These are phyloP conservation scores for Metarhizium robertsii DNA, from an alignment of 2,329 filamentous ascomycete genomes.

Conservation along the genomic window DNA sequence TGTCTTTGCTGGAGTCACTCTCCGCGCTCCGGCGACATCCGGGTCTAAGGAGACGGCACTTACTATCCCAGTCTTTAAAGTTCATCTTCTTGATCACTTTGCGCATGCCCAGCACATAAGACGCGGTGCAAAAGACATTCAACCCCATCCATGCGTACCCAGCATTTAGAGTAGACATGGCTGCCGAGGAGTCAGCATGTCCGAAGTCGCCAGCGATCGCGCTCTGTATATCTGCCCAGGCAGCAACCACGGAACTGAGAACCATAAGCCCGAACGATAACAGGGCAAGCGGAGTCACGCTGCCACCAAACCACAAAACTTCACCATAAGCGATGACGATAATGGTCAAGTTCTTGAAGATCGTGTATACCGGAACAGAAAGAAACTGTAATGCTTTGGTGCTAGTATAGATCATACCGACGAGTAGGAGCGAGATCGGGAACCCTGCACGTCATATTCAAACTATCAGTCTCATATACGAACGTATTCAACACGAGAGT, in stretches of 20 bases:
- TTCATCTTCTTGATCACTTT: constrained; percentile 99
- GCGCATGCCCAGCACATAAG: constrained; percentile 86
- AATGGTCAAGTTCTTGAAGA: constrained; percentile 99
- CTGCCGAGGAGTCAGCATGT: constrained; percentile 53
- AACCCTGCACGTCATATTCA: constrained; percentile 55
- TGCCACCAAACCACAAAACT: constrained; percentile 95
- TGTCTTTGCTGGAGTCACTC: background rate
- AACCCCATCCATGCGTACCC: constrained; percentile 97
- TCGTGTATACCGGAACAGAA: constrained; percentile 96
- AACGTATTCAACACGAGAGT: no score
- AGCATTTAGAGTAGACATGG: constrained; percentile 82
- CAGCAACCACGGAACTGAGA: constrained; percentile 83
- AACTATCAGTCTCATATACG: background rate
- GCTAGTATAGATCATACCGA: constrained; percentile 98
- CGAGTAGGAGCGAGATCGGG: constrained; percentile 87
- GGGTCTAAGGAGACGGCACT: constrained; percentile 28
- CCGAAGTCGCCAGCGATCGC: constrained; percentile 56
- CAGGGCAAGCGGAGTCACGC: constrained; percentile 75
- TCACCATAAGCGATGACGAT: constrained; percentile 98
- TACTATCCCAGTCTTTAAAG: constrained; percentile 99
- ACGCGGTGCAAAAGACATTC: constrained; percentile 90
- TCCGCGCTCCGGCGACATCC: background rate
- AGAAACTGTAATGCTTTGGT: constrained; percentile 94
- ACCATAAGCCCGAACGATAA: constrained; percentile 97
- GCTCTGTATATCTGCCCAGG: constrained; percentile 93